Evolutionary conservation across 257 asterid species (phyloP).

Genomic region (Ocimum tenuiflorum): DNA sequence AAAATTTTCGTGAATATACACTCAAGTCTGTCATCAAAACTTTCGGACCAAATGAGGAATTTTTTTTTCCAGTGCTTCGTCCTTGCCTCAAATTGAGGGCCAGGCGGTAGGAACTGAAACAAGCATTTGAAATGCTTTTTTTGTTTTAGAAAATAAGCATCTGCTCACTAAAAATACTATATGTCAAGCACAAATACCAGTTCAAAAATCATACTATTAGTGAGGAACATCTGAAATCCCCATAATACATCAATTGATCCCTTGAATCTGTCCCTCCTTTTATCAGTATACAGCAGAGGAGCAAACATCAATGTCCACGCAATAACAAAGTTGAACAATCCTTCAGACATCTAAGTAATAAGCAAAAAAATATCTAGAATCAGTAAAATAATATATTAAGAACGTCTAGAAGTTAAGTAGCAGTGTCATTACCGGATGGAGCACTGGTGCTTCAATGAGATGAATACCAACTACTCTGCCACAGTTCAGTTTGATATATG

Average conservation of each 20-base stretch:
- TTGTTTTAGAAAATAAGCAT: too few species aligned
- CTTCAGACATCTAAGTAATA: conserved; percentile 73
- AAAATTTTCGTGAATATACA: too few species aligned
- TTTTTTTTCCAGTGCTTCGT: neutral
- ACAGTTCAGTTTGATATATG: conserved; percentile 26
- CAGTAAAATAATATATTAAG: conserved; percentile 2
- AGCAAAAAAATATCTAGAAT: conserved; percentile 6
- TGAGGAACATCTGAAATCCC: conserved; percentile 90
- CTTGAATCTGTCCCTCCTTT: conserved; percentile 54
- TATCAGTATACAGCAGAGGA: conserved; percentile 83
- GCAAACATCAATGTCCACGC: conserved; percentile 93
- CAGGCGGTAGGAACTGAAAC: neutral
- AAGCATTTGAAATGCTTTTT: too few species aligned
- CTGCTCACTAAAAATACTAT: neutral
- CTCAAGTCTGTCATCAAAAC: neutral
- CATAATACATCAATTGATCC: conserved; percentile 78
- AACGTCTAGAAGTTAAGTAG: neutral
- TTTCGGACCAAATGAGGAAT: neutral
- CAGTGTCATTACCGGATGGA: conserved; percentile 45
- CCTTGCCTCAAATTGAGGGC: neutral
- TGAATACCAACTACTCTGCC: conserved; percentile 96
- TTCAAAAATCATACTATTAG: conserved; percentile 64
- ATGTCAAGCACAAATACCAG: neutral
- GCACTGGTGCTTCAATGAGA: conserved; percentile 66
- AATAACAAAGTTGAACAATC: conserved; percentile 85